phyloP scores from a whole-genome alignment of 768 basidiomycete species.

The Amanita inopinata region DNA sequence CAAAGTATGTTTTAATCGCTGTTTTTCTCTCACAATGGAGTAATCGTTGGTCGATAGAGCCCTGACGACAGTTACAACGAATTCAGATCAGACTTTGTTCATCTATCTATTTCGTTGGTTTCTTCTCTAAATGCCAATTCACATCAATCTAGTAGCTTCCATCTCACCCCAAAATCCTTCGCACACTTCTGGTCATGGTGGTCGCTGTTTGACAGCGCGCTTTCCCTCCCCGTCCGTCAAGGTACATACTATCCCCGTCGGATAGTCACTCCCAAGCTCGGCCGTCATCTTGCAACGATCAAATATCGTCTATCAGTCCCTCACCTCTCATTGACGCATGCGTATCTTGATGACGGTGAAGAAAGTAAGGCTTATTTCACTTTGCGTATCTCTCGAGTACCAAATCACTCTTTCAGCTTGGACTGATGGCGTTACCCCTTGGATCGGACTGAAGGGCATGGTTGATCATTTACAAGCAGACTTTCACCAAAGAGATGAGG shows the following conservation, averaged over 20 bases:
- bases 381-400: conserved; percentile 1
- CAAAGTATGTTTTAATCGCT: conserved; percentile 30
- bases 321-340: conserved; percentile 78
- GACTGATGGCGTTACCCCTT: conserved; percentile 66
- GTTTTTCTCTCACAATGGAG: background rate
- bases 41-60: conserved; percentile 22
- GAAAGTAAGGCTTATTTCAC: conserved; percentile 36
- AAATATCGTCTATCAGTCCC: conserved; percentile 79
- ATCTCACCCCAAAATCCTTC: conserved; percentile 78
- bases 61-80: conserved; percentile 69
- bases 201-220: conserved; percentile 66
- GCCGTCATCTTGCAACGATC: conserved; percentile 80
- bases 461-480: conserved; percentile 80
- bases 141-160: conserved; percentile 54
- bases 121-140: conserved; percentile 41
- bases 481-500: conserved; percentile 87
- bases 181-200: conserved; percentile 93
- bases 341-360: conserved; percentile 71
- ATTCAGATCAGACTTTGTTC: conserved; percentile 91
- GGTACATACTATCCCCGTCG: conserved; percentile 72
- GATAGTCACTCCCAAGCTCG: conserved; percentile 75
- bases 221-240: conserved; percentile 81
- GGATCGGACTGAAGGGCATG: conserved; percentile 79
- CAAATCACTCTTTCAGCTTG: conserved; percentile 39
- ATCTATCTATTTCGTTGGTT: conserved; percentile 78